A percentile compares a stretch with the other conserved stretches of the same genome.
Conservation (phyloP, 805 yeast species). For the Monosporozyma aquatica region DNA sequence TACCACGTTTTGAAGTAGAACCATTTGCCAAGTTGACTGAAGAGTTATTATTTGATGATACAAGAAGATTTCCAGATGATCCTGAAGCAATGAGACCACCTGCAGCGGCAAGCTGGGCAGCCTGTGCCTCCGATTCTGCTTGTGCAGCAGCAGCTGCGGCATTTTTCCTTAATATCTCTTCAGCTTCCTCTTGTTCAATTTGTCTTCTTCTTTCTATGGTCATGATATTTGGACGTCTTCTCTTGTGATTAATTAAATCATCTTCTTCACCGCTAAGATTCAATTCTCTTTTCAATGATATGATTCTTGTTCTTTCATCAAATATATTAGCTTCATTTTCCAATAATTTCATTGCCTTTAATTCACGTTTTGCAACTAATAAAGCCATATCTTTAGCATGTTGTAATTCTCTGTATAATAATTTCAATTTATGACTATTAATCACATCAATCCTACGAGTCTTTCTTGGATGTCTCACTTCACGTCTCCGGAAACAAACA, state of each 20-base stretch:
- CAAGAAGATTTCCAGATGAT: slow-evolving; percentile 15
- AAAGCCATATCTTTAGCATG: slow-evolving; percentile 63
- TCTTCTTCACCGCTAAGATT: slow-evolving; percentile 81
- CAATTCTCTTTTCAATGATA: slow-evolving; percentile 61
- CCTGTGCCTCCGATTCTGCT: slow-evolving; percentile 11
- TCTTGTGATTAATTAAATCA: slow-evolving; percentile 68
- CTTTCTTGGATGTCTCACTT: slow-evolving; percentile 88
- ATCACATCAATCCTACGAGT: slow-evolving; percentile 91
- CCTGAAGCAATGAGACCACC: not conserved
- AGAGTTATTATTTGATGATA: slow-evolving; percentile 10
- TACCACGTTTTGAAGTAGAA: slow-evolving; percentile 8
- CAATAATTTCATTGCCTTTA: slow-evolving; percentile 38
- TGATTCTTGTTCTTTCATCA: slow-evolving; percentile 61
- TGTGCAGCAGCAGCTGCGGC: slow-evolving; percentile 16
- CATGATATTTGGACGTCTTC: slow-evolving; percentile 34
- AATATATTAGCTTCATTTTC: slow-evolving; percentile 60
- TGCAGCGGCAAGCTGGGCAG: slow-evolving; percentile 11
- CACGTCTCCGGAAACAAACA: slow-evolving; percentile 91
- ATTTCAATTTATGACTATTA: slow-evolving; percentile 73
- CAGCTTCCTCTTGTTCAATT: slow-evolving; percentile 10
- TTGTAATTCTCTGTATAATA: slow-evolving; percentile 65
- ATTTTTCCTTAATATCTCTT: slow-evolving; percentile 8
- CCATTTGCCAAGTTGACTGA: not conserved
- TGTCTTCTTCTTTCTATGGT: slow-evolving; percentile 17
- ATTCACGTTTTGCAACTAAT: slow-evolving; percentile 60